Percentiles rank a stretch among this genome's conserved stretches.
These are phyloP conservation scores for Symbiodinium natans DNA, from an alignment of 73 alveolate genomes.

Conservation along the genomic window DNA sequence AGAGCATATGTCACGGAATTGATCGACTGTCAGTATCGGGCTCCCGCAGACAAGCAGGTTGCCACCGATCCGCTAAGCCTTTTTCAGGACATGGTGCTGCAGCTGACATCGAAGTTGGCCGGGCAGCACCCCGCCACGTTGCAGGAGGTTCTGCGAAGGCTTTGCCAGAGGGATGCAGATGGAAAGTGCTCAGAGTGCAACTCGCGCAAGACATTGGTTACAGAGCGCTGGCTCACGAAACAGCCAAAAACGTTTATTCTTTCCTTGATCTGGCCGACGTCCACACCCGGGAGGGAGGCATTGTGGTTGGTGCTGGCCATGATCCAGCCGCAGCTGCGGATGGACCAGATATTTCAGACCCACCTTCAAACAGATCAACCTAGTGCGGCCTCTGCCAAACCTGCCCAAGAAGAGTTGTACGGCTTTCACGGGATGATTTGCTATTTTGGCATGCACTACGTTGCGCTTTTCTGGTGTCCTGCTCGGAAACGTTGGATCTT, in stretches of 20 bases:
- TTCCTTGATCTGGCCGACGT: slow-evolving; percentile 11
- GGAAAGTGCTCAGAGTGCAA: slow-evolving; percentile 75
- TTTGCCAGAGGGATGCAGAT: neutral
- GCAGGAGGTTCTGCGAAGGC: slow-evolving; percentile 1
- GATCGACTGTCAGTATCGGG: neutral
- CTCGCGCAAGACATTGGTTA: slow-evolving; percentile 49
- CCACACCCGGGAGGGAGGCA: slow-evolving; percentile 6
- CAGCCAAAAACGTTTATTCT: neutral
- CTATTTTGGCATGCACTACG: slow-evolving; percentile 20
- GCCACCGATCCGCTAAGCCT: neutral
- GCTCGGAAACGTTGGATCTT: neutral
- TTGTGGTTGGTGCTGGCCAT: slow-evolving; percentile 19
- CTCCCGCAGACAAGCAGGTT: neutral
- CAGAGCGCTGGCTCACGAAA: slow-evolving; percentile 76
- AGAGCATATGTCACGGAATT: neutral
- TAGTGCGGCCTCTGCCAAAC: neutral
- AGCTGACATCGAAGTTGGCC: neutral
- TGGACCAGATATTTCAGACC: slow-evolving; percentile 50
- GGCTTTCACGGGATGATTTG: neutral
- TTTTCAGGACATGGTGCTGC: neutral
- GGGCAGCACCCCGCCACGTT: slow-evolving; percentile 5
- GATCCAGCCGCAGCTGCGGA: slow-evolving; percentile 76
- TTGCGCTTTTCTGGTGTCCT: slow-evolving; percentile 8
- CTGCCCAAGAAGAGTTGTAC: neutral
- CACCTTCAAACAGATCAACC: neutral